Conservation (phyloP, 345 rosid species). For the Eucalyptus regnans region DNA sequence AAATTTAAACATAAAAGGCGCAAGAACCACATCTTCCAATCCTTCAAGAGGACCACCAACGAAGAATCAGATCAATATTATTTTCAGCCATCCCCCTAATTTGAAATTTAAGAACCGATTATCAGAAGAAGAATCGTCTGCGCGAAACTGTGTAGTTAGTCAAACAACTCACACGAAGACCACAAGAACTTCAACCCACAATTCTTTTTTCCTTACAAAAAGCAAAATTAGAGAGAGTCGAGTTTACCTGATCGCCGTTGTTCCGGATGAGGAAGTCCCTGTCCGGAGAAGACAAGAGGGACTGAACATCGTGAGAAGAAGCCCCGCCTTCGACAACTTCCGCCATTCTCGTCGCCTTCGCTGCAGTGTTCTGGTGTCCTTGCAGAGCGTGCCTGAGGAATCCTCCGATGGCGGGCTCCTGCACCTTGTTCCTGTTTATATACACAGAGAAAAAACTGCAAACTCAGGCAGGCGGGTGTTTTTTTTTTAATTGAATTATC, state of each 20-base stretch:
- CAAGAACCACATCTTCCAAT: background rate
- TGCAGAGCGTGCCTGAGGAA: background rate
- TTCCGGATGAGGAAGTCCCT: constrained; percentile 56
- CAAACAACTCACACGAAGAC: background rate
- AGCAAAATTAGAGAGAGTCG: background rate
- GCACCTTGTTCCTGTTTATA: background rate
- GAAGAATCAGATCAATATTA: background rate
- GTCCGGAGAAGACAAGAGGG: constrained; percentile 37
- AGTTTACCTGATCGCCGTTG: constrained; percentile 38
- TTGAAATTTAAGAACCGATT: background rate
- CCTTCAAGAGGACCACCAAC: background rate
- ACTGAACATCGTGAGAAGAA: background rate
- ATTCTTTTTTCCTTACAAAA: background rate
- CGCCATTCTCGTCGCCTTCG: background rate
- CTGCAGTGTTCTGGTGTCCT: background rate
- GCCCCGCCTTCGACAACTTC: background rate
- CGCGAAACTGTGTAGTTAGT: background rate
- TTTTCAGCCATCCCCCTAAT: background rate
- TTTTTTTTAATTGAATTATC: too few species aligned
- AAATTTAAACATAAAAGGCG: background rate
- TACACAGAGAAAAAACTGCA: too few species aligned
- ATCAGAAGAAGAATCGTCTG: background rate
- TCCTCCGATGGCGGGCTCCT: background rate
- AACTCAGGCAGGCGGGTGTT: background rate
- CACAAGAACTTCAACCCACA: background rate